Evolutionary conservation across 768 basidiomycete species (phyloP).

Genomic region (Lanmaoa pseudosensibilis): DNA sequence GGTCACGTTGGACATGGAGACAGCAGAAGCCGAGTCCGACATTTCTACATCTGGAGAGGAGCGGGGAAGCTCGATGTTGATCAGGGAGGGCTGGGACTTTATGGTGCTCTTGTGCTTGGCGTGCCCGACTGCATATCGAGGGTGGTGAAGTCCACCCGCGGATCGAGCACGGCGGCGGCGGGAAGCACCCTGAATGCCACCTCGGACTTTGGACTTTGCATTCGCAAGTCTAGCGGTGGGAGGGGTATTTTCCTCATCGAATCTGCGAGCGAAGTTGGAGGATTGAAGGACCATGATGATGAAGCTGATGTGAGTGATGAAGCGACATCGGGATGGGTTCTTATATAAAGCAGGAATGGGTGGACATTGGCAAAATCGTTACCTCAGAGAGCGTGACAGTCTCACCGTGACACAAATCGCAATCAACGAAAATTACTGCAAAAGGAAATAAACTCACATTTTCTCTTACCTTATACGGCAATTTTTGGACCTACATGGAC

Average conservation of each 20-base stretch:
- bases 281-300: conserved; percentile 29
- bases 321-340: conserved; percentile 8
- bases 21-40: conserved; percentile 1
- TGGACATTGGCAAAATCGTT: conserved; percentile 5
- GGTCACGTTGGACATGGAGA: conserved; percentile 10
- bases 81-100: conserved; percentile 14
- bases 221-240: conserved; percentile 14
- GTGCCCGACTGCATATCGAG: conserved; percentile 38
- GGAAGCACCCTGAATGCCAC: conserved; percentile 34
- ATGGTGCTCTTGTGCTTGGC: conserved; percentile 37
- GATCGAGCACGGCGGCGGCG: conserved; percentile 43
- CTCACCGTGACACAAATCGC: conserved; percentile 31
- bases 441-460: conserved; percentile 4
- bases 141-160: conserved; percentile 27
- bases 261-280: conserved; percentile 22
- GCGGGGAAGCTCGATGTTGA: conserved; percentile 33
- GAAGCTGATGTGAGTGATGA: neutral
- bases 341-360: conserved; percentile 30
- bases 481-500: conserved; percentile 33
- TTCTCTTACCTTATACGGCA: conserved; percentile 21
- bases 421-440: conserved; percentile 30
- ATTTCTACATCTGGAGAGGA: conserved; percentile 6
- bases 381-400: conserved; percentile 25
- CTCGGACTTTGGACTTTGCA: conserved; percentile 21
- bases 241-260: conserved; percentile 37